These are phyloP conservation scores for Fusarium sp. DNA, from an alignment of 2,329 filamentous ascomycete species.

Conservation along the genomic window DNA sequence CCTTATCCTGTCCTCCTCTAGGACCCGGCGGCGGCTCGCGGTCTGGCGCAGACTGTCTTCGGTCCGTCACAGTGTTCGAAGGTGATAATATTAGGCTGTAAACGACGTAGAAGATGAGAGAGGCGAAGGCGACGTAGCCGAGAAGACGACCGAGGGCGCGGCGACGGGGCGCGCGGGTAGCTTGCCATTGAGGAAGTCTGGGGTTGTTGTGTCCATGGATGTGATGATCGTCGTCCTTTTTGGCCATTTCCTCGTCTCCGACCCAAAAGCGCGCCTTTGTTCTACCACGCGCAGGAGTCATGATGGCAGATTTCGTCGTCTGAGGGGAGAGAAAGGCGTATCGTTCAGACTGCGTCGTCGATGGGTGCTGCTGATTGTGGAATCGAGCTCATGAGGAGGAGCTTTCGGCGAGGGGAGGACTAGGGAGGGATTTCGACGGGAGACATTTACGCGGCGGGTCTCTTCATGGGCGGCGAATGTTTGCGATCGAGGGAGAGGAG, in stretches of 20 bases:
- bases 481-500: not conserved
- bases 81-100: constrained; percentile 51
- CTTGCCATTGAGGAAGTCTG: constrained; percentile 51
- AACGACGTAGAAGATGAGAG: constrained; percentile 62
- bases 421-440: constrained; percentile 8
- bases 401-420: constrained; percentile 6
- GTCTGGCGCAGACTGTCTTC: constrained; percentile 12
- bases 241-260: constrained; percentile 63
- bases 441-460: constrained; percentile 11
- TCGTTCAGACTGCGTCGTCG: not conserved
- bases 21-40: constrained; percentile 3
- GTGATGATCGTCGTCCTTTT: constrained; percentile 65
- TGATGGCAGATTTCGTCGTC: constrained; percentile 41
- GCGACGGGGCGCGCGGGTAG: constrained; percentile 55
- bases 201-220: constrained; percentile 41
- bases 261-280: constrained; percentile 53
- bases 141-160: constrained; percentile 63
- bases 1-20: constrained; percentile 46
- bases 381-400: constrained; percentile 32
- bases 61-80: constrained; percentile 45
- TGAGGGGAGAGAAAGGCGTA: not conserved
- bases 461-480: constrained; percentile 1
- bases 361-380: constrained; percentile 10
- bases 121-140: constrained; percentile 55
- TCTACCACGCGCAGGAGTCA: constrained; percentile 49